Percentiles rank a stretch among this genome's conserved stretches.
Evolutionary conservation across 352 stramenopile species (phyloP).

Genomic region (Pythium catenulatum): DNA sequence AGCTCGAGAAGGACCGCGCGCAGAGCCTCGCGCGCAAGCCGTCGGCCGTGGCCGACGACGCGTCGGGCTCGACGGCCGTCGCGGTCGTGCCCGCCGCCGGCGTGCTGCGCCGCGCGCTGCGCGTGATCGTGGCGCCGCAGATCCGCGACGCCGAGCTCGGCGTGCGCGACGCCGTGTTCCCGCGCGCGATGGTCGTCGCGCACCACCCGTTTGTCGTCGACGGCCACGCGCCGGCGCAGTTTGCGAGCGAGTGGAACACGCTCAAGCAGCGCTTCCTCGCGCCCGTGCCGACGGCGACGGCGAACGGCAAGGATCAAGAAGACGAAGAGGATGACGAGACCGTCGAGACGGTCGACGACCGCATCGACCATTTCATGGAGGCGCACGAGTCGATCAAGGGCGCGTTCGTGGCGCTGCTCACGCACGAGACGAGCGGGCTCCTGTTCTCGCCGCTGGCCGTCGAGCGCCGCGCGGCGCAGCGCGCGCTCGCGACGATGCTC

Average conservation of each 20-base stretch:
- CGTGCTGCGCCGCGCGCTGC: constrained; percentile 80
- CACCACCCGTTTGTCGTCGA: constrained; percentile 89
- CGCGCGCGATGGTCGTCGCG: constrained; percentile 72
- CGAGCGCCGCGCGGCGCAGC: constrained; percentile 81
- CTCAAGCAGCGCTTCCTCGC: constrained; percentile 81
- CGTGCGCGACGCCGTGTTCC: constrained; percentile 73
- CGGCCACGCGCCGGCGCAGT: constrained; percentile 71
- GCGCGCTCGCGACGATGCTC: constrained; percentile 83
- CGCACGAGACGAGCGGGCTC: constrained; percentile 67
- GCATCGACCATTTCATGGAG: constrained; percentile 90
- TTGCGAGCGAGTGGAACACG: constrained; percentile 82
- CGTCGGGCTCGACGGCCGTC: constrained; percentile 21
- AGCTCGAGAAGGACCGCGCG: constrained; percentile 63
- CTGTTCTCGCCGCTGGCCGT: constrained; percentile 74
- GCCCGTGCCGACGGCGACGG: background rate
- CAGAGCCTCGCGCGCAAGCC: constrained; percentile 36
- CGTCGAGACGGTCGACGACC: constrained; percentile 75
- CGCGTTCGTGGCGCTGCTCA: constrained; percentile 71
- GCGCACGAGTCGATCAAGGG: constrained; percentile 80
- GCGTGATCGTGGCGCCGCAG: constrained; percentile 71
- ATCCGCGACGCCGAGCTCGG: constrained; percentile 65
- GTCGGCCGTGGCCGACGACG: constrained; percentile 59
- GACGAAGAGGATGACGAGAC: constrained; percentile 75
- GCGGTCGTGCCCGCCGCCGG: constrained; percentile 69
- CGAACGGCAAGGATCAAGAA: constrained; percentile 50